phyloP scores from a whole-genome alignment of 371 early-diverging fungal genomes.

The Gilbertella persicaria region DNA sequence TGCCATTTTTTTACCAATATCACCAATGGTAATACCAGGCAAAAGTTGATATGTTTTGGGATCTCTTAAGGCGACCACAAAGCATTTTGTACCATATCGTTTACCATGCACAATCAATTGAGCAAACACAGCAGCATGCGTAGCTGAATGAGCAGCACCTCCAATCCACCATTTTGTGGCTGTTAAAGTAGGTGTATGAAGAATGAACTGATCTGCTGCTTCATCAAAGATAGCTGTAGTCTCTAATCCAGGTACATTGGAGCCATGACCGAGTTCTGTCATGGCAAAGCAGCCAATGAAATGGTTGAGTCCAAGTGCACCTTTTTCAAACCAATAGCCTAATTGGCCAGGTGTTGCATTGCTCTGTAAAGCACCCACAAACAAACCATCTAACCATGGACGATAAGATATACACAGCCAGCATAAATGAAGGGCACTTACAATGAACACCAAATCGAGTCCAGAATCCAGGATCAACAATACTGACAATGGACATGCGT shows the following conservation, averaged over 20 bases:
- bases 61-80: conserved; percentile 74
- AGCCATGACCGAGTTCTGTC: conserved; percentile 90
- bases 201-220: conserved; percentile 80
- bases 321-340: conserved; percentile 87
- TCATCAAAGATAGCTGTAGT: conserved; percentile 92
- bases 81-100: conserved; percentile 79
- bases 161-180: conserved; percentile 99
- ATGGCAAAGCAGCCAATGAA: conserved; percentile 91
- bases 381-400: conserved; percentile 64
- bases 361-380: conserved; percentile 88
- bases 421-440: conserved; percentile 17
- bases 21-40: conserved; percentile 72
- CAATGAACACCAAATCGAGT: conserved; percentile 92
- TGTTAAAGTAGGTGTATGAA: conserved; percentile 89
- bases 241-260: conserved; percentile 91
- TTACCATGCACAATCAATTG: conserved; percentile 78
- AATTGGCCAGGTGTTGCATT: conserved; percentile 87
- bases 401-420: no score
- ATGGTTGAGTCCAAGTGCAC: conserved; percentile 80
- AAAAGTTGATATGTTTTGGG: conserved; percentile 56
- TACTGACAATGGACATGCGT: conserved; percentile 81
- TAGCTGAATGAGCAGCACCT: conserved; percentile 87
- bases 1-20: conserved; percentile 74
- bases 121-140: conserved; percentile 82
- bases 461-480: conserved; percentile 90